Base-by-base conservation (phyloP, 2,329 filamentous ascomycete species). In the Aspergillus sp. region DNA sequence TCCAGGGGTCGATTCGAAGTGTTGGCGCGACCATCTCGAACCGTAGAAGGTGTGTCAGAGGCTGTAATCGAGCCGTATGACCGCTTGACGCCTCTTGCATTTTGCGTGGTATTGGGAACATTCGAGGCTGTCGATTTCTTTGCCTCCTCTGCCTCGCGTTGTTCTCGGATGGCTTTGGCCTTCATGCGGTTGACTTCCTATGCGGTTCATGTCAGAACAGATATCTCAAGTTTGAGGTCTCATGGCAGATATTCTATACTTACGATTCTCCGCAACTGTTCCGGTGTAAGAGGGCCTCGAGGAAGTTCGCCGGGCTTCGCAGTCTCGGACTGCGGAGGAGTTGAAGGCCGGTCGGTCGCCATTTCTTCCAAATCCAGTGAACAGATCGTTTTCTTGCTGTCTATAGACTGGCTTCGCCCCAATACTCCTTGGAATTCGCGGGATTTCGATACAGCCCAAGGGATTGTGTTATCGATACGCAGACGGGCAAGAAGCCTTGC, bases 131-230 rank as follows among this genome's bases (percentile, higher is more conserved):
- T 19, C 44, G 56, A 54, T 56, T 50, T 72, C 69, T 39, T 72
- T 57, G 47, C 73, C 66, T 58, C 72, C 46, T 84, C 81, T 30
- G 84, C 82, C 58, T 90, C 82, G 46, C 79, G 78, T 58, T 85
- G 83, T 53, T 88, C 81, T 45, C 87, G 85, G 12, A 90, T 74
- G 2, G 90, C 90, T 76, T 96, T 97, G 43, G 93, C 88, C 68
- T 83, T 87, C 28, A 96, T 78, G 13, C 91, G 82, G 56, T 84
- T 90, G 65, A 91, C 83, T 80, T 96, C 91, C 87, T 93, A 46
- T 12, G 26, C 13, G n/a, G 39, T 36, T 55, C 42, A 35, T 37
- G 38, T 50, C 13, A 45, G 45, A 7, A 30, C 5, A 12, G 7
- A 26, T 10, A 32, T 32, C 2, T n/a, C 31, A 32, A 9, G 31